Percentiles rank a stretch among this genome's conserved stretches.
These are phyloP conservation scores for Trichoderma afroharzianum DNA, from an alignment of 2,329 filamentous ascomycete species.

Conservation along the genomic window DNA sequence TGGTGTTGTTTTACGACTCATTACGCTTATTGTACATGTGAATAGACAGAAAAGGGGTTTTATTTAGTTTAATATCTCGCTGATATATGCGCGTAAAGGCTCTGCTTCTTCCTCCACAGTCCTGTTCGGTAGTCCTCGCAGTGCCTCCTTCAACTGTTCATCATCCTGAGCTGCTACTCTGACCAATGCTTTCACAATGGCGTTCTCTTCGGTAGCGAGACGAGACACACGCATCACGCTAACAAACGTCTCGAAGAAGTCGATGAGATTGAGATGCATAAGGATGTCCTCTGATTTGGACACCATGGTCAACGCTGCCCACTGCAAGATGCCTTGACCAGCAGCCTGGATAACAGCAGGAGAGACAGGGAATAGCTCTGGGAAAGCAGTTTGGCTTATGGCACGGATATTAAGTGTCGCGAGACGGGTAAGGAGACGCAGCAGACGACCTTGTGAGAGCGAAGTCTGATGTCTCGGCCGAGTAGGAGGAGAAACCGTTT, in stretches of 20 bases:
- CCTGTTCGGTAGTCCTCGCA: constrained; percentile 44
- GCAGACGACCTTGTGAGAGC: constrained; percentile 51
- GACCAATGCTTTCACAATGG: constrained; percentile 39
- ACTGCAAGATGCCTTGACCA: constrained; percentile 45
- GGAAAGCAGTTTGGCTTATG: constrained; percentile 36
- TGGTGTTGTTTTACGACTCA: neutral
- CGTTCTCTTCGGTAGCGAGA: constrained; percentile 34
- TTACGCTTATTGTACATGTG: neutral
- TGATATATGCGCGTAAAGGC: constrained; percentile 43
- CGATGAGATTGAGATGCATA: constrained; percentile 49
- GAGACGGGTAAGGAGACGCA: constrained; percentile 50
- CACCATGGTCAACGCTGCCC: constrained; percentile 51
- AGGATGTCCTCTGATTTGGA: constrained; percentile 48
- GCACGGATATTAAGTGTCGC: constrained; percentile 44
- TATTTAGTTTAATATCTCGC: constrained; percentile 34
- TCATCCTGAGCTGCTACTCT: constrained; percentile 40
- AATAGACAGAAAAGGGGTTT: neutral
- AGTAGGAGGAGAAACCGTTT: constrained; percentile 21
- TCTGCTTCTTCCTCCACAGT: constrained; percentile 51
- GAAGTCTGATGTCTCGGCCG: constrained; percentile 39
- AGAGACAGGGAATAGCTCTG: constrained; percentile 31
- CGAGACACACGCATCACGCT: constrained; percentile 44
- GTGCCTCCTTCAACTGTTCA: constrained; percentile 33
- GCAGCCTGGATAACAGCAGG: constrained; percentile 21
- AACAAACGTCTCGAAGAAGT: constrained; percentile 51